A percentile compares a stretch with the other conserved stretches of the same genome.
phyloP scores from a whole-genome alignment of 179 eudicot species.

The Beta macrorhiza region DNA sequence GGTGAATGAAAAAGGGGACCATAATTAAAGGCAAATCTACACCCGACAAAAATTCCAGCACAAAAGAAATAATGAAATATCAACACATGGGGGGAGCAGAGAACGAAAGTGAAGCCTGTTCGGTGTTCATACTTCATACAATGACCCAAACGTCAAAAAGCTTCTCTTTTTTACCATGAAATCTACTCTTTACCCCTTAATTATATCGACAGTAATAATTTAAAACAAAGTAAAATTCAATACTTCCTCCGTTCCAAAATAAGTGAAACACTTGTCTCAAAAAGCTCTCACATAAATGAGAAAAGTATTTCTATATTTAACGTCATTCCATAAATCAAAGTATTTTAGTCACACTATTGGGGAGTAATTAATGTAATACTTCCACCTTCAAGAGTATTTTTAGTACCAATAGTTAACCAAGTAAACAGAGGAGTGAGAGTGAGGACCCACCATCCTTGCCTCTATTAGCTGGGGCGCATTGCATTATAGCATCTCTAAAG shows the following conservation, averaged over 20 bases:
- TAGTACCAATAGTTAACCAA: background rate
- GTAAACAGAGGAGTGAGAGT: background rate
- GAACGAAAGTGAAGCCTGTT: background rate
- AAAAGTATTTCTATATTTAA: no score
- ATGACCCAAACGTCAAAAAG: background rate
- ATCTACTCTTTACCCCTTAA: no score
- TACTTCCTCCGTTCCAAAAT: no score
- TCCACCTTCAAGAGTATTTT: background rate
- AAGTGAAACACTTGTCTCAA: no score
- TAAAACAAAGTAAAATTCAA: no score
- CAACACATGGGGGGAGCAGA: background rate
- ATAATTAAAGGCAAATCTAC: background rate
- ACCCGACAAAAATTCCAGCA: slow-evolving; percentile 8
- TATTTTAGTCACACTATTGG: no score
- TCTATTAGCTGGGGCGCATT: slow-evolving; percentile 25
- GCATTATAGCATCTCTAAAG: background rate
- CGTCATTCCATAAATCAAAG: background rate
- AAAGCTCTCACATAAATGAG: no score
- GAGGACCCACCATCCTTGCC: background rate
- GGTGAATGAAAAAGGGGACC: background rate
- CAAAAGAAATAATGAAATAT: background rate
- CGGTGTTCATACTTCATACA: background rate
- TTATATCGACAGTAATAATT: no score
- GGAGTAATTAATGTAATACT: no score
- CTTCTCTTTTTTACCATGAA: background rate